Conservation (phyloP, 768 basidiomycete genomes). For the Tephrocybe sp. region DNA sequence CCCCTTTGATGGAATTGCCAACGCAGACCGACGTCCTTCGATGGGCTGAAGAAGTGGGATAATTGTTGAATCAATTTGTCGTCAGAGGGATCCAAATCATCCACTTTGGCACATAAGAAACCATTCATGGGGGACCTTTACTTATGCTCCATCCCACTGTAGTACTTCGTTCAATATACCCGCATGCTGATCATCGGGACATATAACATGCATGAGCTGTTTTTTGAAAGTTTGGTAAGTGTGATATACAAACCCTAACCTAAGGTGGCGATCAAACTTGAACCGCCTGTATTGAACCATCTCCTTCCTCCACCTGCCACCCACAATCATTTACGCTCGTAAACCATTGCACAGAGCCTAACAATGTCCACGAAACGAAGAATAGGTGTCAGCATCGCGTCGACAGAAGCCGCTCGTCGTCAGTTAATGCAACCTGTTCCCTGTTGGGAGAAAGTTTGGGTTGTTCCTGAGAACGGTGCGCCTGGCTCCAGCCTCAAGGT, state of each 20-base stretch:
- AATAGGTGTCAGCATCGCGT: slow-evolving; percentile 74
- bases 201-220: too few species aligned
- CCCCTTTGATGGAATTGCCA: slow-evolving; percentile 3
- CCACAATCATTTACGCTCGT: not conserved
- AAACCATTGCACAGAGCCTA: not conserved
- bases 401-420: slow-evolving; percentile 77
- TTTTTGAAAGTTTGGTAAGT: too few species aligned
- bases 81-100: too few species aligned
- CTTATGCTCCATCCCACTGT: too few species aligned
- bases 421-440: slow-evolving; percentile 90
- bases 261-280: not conserved
- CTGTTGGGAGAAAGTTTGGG: slow-evolving; percentile 83
- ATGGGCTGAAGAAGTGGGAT: slow-evolving; percentile 55
- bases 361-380: slow-evolving; percentile 72
- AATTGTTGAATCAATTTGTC: not conserved
- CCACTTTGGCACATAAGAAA: too few species aligned
- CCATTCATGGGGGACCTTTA: too few species aligned
- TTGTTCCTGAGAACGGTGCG: slow-evolving; percentile 53
- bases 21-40: slow-evolving; percentile 45
- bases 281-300: not conserved
- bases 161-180: too few species aligned
- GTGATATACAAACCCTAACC: not conserved
- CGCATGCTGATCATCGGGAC: too few species aligned
- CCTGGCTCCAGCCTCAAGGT: slow-evolving; percentile 63
- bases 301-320: too few species aligned